Evolutionary conservation across 768 basidiomycete species (phyloP), one percentile per base, ranked within the genome.

Genomic region (Leccinum aurantiacum): DNA sequence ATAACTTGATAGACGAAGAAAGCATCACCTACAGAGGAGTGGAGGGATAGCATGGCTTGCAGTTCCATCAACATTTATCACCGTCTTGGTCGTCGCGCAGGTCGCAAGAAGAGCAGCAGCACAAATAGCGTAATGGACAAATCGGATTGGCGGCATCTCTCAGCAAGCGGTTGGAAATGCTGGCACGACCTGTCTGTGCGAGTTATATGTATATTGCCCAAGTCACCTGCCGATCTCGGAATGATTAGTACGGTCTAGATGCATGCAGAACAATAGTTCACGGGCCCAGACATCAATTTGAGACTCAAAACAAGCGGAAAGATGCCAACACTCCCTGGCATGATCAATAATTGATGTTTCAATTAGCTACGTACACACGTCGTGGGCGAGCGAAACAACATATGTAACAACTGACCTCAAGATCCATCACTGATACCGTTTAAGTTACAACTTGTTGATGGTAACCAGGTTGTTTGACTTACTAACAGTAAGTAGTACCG

Each of bases 11-110:
- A 53, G 17, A 31, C 44, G n/a, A 19, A 24, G 7, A 7, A 33
- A 15, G 29, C 5, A 11, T 19, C 13, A 74, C 82, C 63, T 64
- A 84, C 84, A 84, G 49, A 85, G 67, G 3, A 82, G 79, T 2
- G 78, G 76, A 6, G 84, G 84, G 35, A 85, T 81, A 1, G 75
- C 56, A 69, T 85, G 84, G 58, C 80, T 81, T 0, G 82, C 80
- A 1, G 77, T 78, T 25, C 74, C 76, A 63, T 73, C 75, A 31
- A 84, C 75, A 11, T 67, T 75, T 7, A 84, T 75, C 19, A 77
- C 79, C 15, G 69, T 71, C 6, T 48, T 56, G 31, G 65, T 60
- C 10, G 57, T 44, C n/a, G 17, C 59, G 25, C n/a, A 49, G 33
- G 54, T 38, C 5, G 57, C 53, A 24, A 69, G 49, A 53, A 56